Conservation (phyloP, 1,139 yeast genomes). For the Zygoascus hellenicus region DNA sequence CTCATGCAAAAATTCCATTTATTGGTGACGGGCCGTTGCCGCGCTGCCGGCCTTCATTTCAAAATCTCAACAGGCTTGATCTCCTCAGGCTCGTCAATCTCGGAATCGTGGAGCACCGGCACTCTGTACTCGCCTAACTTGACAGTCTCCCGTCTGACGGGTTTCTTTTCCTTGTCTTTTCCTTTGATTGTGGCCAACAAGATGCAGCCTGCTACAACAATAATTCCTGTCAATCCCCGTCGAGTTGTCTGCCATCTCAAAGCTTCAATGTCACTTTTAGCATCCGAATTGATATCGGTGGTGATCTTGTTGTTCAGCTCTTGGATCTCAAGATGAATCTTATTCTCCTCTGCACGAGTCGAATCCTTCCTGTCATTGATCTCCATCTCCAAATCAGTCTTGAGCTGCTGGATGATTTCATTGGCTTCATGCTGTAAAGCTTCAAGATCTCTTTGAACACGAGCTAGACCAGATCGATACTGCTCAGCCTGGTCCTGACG, state of each 20-base stretch:
- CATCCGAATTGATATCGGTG: constrained; percentile 73
- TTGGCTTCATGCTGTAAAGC: constrained; percentile 72
- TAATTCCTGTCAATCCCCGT: constrained; percentile 67
- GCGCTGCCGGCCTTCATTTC: too few species aligned
- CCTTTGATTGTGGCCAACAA: constrained; percentile 46
- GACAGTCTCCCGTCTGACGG: constrained; percentile 26
- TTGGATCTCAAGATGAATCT: constrained; percentile 64
- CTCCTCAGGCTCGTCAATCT: constrained; percentile 25
- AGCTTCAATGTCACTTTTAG: constrained; percentile 81
- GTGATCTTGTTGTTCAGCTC: constrained; percentile 83
- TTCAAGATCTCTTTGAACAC: constrained; percentile 65
- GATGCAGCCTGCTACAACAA: constrained; percentile 43
- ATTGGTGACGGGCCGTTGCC: too few species aligned
- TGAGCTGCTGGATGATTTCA: constrained; percentile 58
- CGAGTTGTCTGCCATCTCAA: constrained; percentile 92
- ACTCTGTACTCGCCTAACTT: constrained; percentile 28
- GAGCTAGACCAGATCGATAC: constrained; percentile 58
- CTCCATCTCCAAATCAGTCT: constrained; percentile 76
- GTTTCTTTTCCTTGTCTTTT: constrained; percentile 29
- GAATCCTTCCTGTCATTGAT: constrained; percentile 83
- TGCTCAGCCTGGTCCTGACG: constrained; percentile 70
- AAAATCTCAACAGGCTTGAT: constrained; percentile 27
- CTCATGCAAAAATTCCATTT: constrained; percentile 5
- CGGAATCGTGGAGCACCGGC: constrained; percentile 27
- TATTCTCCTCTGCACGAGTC: constrained; percentile 70